phyloP scores from a whole-genome alignment of 169 alveolate genomes.

The Cryptosporidium sp. region DNA sequence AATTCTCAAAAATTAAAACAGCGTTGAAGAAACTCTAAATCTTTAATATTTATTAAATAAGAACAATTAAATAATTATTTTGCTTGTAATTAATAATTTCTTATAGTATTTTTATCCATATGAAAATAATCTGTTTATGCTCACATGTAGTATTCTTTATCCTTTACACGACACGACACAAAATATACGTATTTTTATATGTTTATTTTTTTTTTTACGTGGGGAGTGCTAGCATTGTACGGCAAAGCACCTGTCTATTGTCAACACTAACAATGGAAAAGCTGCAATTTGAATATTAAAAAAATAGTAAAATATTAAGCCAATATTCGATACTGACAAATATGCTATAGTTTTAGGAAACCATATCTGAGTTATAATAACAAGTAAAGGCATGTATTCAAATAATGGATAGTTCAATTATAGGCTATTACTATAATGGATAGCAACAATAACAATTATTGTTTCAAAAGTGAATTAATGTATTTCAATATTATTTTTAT shows the following conservation, averaged over 20 bases:
- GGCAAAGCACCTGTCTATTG: constrained; percentile 72
- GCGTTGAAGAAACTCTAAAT: constrained; percentile 43
- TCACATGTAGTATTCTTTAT: constrained; percentile 64
- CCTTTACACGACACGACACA: constrained; percentile 76
- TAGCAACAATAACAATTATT: too few relatives aligned
- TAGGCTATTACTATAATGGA: background rate
- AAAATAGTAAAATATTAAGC: background rate
- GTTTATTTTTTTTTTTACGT: constrained; percentile 40
- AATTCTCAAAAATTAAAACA: background rate
- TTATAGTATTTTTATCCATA: constrained; percentile 16
- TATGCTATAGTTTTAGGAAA: background rate
- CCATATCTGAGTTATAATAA: too few relatives aligned
- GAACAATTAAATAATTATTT: background rate
- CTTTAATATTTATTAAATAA: background rate
- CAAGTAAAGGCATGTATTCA: too few relatives aligned
- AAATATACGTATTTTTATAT: constrained; percentile 37
- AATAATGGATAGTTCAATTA: background rate
- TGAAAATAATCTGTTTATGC: constrained; percentile 47
- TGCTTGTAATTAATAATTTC: background rate
- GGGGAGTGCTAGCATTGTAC: constrained; percentile 67
- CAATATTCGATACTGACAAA: background rate
- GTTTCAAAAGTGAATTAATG: too few relatives aligned
- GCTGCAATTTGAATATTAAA: background rate
- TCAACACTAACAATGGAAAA: constrained; percentile 1
- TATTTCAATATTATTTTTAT: too few relatives aligned